Percentiles rank a stretch among this genome's conserved stretches.
phyloP scores from a whole-genome alignment of 805 yeast species.

The Priceomyces melissophilus region DNA sequence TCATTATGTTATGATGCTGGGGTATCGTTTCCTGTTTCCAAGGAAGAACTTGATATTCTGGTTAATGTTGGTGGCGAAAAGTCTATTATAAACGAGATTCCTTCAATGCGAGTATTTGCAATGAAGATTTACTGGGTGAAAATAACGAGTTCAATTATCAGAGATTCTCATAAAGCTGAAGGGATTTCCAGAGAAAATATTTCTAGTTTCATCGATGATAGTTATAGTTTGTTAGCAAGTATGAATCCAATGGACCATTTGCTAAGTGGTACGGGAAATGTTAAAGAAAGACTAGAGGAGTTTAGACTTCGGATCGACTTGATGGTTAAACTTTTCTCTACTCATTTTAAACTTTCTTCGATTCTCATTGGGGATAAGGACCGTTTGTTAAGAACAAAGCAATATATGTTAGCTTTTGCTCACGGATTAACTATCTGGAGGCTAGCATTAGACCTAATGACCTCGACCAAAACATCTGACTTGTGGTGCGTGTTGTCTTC shows the following conservation, averaged over 20 bases:
- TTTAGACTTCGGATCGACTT: slow-evolving; percentile 1
- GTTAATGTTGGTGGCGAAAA: background rate
- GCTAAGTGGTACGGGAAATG: background rate
- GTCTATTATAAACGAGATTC: background rate
- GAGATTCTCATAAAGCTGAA: background rate
- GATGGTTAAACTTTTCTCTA: background rate
- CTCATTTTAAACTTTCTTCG: background rate
- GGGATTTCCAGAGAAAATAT: background rate
- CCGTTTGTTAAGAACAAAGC: background rate
- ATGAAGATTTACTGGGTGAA: slow-evolving; percentile 1
- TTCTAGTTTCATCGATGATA: background rate
- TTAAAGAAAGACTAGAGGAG: background rate
- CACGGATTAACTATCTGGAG: background rate
- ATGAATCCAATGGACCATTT: background rate
- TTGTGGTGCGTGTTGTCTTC: background rate
- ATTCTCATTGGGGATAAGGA: background rate
- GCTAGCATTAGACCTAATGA: background rate
- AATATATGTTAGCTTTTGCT: background rate
- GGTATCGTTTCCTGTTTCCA: background rate
- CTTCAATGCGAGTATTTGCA: background rate
- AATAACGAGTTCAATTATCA: background rate
- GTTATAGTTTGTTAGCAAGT: background rate
- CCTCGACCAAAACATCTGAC: background rate
- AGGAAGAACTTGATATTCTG: background rate
- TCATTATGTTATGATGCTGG: slow-evolving; percentile 1